phyloP scores from a whole-genome alignment of 306 rosid genomes.

The Trichosanthes cucumerina region DNA sequence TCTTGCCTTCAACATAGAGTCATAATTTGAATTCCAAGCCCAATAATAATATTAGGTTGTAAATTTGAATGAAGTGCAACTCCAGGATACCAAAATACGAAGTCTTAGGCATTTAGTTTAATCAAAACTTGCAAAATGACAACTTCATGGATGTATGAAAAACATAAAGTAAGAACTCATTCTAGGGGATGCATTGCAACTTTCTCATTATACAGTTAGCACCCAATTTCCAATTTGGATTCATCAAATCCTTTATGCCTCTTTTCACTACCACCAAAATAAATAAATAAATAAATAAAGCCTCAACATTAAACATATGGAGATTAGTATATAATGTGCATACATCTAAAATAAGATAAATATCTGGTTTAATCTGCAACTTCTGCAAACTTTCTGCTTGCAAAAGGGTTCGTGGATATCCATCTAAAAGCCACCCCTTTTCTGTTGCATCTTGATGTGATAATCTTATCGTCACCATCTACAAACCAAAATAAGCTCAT shows the following conservation, averaged over 20 bases:
- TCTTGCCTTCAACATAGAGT: background rate
- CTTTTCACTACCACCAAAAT: background rate
- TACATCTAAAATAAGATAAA: slow-evolving; percentile 71
- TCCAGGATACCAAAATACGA: background rate
- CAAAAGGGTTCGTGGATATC: slow-evolving; percentile 63
- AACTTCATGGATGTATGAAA: background rate
- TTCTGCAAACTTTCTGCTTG: slow-evolving; percentile 77
- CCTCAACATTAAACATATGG: background rate
- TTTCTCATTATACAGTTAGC: background rate
- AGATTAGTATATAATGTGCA: slow-evolving; percentile 19
- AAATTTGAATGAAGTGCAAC: background rate
- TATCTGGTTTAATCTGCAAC: slow-evolving; percentile 65
- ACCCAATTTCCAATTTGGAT: background rate
- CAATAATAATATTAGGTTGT: background rate
- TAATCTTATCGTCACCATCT: slow-evolving; percentile 81
- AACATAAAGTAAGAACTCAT: background rate
- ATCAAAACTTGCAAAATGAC: background rate
- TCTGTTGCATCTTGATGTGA: slow-evolving; percentile 50
- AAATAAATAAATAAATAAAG: background rate
- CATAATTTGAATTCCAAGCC: background rate
- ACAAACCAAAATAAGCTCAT: slow-evolving; percentile 8
- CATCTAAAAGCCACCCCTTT: slow-evolving; percentile 98
- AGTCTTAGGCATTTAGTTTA: background rate
- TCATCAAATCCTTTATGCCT: background rate
- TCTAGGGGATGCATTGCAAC: background rate